These are phyloP conservation scores for Fusarium bactridioides DNA, from an alignment of 2,329 filamentous ascomycete species.

Conservation along the genomic window DNA sequence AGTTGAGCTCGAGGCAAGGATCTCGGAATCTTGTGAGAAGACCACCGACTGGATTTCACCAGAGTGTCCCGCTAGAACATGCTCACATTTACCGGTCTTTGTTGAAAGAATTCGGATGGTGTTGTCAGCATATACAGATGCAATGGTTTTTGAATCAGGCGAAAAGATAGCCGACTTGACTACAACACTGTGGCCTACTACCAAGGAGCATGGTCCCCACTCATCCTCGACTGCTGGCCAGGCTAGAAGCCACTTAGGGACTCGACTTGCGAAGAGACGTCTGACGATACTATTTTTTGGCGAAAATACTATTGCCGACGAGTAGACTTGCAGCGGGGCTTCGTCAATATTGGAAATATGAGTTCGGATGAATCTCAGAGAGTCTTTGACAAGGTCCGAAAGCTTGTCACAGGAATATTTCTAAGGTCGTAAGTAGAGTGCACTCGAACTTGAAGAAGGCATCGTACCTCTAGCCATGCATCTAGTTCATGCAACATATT, in stretches of 20 bases:
- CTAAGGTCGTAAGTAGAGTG: not conserved
- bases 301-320: not conserved
- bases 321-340: not conserved
- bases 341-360: not conserved
- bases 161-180: not conserved
- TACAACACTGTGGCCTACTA: not conserved
- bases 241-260: not conserved
- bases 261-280: not conserved
- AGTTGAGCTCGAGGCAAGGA: not conserved
- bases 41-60: accelerated
- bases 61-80: not conserved
- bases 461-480: not conserved
- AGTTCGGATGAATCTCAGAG: not conserved
- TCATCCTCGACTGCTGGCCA: not conserved
- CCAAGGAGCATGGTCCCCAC: not conserved
- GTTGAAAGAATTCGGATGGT: not conserved
- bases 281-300: not conserved
- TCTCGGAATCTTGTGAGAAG: accelerated
- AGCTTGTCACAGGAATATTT: accelerated
- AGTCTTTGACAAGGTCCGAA: not conserved
- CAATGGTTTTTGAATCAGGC: not conserved
- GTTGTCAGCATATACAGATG: accelerated
- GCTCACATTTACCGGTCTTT: not conserved
- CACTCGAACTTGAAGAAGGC: accelerated
- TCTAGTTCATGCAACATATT: not conserved